Base-by-base conservation (phyloP, 345 rosid genomes). In the Pistacia vera region DNA sequence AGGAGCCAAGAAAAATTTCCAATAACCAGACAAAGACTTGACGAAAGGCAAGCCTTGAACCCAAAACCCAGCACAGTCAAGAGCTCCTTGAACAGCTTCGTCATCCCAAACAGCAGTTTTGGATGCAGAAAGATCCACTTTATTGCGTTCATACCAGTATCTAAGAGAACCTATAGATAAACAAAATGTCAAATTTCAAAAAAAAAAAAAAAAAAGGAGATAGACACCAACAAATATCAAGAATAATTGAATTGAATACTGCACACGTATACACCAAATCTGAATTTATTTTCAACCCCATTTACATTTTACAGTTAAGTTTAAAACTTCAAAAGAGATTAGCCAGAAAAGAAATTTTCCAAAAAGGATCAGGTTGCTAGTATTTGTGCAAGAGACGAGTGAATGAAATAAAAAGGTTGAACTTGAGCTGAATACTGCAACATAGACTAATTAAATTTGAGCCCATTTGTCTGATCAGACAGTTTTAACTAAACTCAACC, bases 21-120 rank as follows among this genome's bases (percentile, higher is more conserved):
- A 96, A 62, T 84, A 79, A 67, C 99, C 97, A 76, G 98, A 90
- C 74, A 96, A 77, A 77, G 99, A 92, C 84, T 81, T 88, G 8
- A 89, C 95, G 74, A 85, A 96, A 63, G 98, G 97, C 86, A 93
- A 86, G 65, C 85, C 95, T 51, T 92, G 84, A 18, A 87, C 95
- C 99, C 97, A 93, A 73, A 80, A 91, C 4, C 92, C 87, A 73
- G 98, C 95, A 70, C 83, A 85, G 18, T 86, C 93, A 64, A 96
- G 95, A 75, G 97, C 92, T 65, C 63, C 86, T 72, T 80, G 86
- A 33, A 93, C 89, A 60, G 99, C 92, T 82, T 90, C 93, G 73
- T 96, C 99, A 35, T 92, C 84, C 99, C 99, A 96, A 81, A 87
- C 92, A 78, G 98, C 95, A 67, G 89, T 64, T 60, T 89, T 87